Percentiles rank a stretch among this genome's conserved stretches.
These are phyloP conservation scores for Malassezia vespertilionis DNA, from an alignment of 1,284 basidiomycete genomes.

Conservation along the genomic window DNA sequence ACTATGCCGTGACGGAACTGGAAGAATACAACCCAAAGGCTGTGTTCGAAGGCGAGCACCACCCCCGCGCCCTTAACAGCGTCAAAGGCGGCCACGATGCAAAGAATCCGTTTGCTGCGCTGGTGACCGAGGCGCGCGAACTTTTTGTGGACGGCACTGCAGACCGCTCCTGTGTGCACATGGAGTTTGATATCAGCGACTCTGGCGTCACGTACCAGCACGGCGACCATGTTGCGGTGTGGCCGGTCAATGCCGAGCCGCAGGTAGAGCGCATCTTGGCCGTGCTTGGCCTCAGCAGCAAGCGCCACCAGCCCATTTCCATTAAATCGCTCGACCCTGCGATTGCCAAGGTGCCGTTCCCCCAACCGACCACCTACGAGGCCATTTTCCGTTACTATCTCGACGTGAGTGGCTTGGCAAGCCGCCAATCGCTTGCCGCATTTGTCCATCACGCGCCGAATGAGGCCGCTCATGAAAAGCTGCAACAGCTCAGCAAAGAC, in stretches of 20 bases:
- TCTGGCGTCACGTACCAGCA: constrained; percentile 97
- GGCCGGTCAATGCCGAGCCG: constrained; percentile 84
- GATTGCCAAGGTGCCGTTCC: constrained; percentile 96
- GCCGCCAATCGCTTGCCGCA: constrained; percentile 79
- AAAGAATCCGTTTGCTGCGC: constrained; percentile 89
- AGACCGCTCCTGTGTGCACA: constrained; percentile 85
- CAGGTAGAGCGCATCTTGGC: constrained; percentile 82
- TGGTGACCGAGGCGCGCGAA: constrained; percentile 66
- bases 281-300: constrained; percentile 64
- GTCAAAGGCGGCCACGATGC: constrained; percentile 89
- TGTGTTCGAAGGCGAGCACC: constrained; percentile 45
- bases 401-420: constrained; percentile 82
- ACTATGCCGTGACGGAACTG: constrained; percentile 81
- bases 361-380: constrained; percentile 84
- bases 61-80: constrained; percentile 62
- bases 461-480: constrained; percentile 61
- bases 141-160: constrained; percentile 61
- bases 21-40: constrained; percentile 44
- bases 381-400: constrained; percentile 93
- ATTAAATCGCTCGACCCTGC: constrained; percentile 90
- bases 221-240: constrained; percentile 92
- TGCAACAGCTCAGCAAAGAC: constrained; percentile 70
- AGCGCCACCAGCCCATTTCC: constrained; percentile 66
- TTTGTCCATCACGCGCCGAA: constrained; percentile 79
- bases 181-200: constrained; percentile 87